phyloP scores from a whole-genome alignment of 768 basidiomycete genomes.

The Pulveroboletus sp. region DNA sequence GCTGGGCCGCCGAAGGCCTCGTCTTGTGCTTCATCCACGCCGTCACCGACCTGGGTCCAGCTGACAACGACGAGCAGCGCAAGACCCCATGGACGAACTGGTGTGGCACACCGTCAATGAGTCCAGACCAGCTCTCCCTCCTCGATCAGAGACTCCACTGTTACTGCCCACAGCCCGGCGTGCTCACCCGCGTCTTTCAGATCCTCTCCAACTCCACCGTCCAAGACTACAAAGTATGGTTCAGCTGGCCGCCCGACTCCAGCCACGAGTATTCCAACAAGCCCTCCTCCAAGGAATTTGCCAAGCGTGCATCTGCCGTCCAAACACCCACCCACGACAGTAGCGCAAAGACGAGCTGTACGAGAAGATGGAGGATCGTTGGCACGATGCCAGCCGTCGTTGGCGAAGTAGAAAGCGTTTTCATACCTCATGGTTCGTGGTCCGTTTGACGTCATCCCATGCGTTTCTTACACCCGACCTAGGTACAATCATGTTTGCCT shows the following conservation, averaged over 20 bases:
- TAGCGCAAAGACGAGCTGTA: constrained; percentile 82
- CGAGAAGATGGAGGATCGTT: constrained; percentile 73
- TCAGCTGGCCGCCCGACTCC: constrained; percentile 75
- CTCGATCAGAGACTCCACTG: constrained; percentile 56
- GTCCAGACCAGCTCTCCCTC: constrained; percentile 49
- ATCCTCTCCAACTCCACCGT: constrained; percentile 54
- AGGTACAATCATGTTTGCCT: constrained; percentile 39
- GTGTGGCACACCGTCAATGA: constrained; percentile 75
- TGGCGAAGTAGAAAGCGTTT: constrained; percentile 78
- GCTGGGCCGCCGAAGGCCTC: constrained; percentile 82
- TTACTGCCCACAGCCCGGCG: constrained; percentile 47
- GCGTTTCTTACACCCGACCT: constrained; percentile 19
- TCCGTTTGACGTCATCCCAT: constrained; percentile 35
- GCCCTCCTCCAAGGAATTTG: constrained; percentile 43
- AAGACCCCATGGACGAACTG: constrained; percentile 84
- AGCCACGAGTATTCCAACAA: constrained; percentile 36
- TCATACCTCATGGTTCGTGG: constrained; percentile 79
- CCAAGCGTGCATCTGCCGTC: constrained; percentile 62
- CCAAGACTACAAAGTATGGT: constrained; percentile 50
- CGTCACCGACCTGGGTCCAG: constrained; percentile 60
- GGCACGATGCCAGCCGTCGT: constrained; percentile 57
- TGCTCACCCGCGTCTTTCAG: constrained; percentile 69
- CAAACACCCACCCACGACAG: constrained; percentile 48
- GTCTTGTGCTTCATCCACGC: constrained; percentile 89
- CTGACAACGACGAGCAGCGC: constrained; percentile 69